Base-by-base conservation (phyloP, 129 eudicot species). In the Flaveria brownii region DNA sequence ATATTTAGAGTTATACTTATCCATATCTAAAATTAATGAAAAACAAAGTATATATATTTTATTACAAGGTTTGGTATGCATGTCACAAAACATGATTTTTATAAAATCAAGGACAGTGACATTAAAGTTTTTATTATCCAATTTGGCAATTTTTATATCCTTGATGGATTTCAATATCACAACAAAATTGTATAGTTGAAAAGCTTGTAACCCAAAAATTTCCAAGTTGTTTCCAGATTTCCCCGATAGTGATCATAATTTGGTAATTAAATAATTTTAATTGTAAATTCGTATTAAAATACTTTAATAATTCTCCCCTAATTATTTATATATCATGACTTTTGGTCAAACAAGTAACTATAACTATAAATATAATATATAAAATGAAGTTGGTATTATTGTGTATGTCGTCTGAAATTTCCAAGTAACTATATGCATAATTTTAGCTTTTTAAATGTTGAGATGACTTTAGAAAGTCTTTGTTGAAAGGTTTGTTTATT, bases 401-500 rank as follows among this genome's bases (percentile, higher is more conserved):
- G 20, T 51, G 13, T 46, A 69, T 49, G 77, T 76, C 54, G 60
- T 3, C 18, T 36, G 80, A 86, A 86, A 76, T 52, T 71, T 82
- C 80, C 77, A 66, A 59, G 72, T 65, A 82, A 73, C 55, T 39
- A 77, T 50, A 57, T 43, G 10, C 64, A 43, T 55, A 26, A 55
- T 51, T 62, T 60, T 20, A 74, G 50, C 64, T 56, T 56, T 82
- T 16, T 66, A 79, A 78, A 61, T 26, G 61, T 64, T 30, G 69
- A 65, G 45, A 51, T 69, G 71, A 68, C 78, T 75, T 20, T 63
- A 39, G 61, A 26, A 76, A 68, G 85, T 80, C 81, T 72, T 79
- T 75, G 6, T 62, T 47, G 52, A 55, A 2, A 15, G 13, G 39
- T 9, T 56, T 16, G 42, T 46, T 18, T 11, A 45, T 4, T 17